Evolutionary conservation across 2,329 filamentous ascomycete species (phyloP), one percentile per base, ranked within the genome.

Genomic region (Fusarium torulosum): DNA sequence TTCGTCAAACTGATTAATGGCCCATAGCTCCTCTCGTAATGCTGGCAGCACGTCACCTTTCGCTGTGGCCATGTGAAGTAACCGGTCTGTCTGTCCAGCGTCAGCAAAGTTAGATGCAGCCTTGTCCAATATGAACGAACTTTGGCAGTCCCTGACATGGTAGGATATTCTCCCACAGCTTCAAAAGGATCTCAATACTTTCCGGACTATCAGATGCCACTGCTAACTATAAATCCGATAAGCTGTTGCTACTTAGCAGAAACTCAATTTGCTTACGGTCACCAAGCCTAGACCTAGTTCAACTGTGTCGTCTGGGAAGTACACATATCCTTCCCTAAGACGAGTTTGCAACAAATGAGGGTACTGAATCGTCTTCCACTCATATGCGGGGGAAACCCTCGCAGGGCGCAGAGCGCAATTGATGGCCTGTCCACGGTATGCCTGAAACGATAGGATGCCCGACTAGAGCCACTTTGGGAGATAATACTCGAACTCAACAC

Each of bases 401-500:
- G 55, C 13, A 11, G 21, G 50, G 0, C 60, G 64, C 3, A 72
- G 23, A 3, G 67, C 51, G 23, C n/a, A 2, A 10, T 1, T 54
- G 1, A 66, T 5, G 0, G 0, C 17, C 0, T 37, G 43, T 2
- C 42, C 13, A 7, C 33, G 41, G 0, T 10, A 41, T 11, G 46
- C 38, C 17, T 66, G 23, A 14, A 63, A 43, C 0, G 57, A 45
- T 0, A 56, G 9, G 1, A 58, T 27, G 1, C 57, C 52, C 4
- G 47, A 23, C 67, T 55, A 69, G 7, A 72, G 56, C 69, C 69
- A 72, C 0, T 2, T 53, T 2, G 67, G 64, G 4, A 60, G 53
- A 0, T 7, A 53, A 15, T 64, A 63, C 15, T 68, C 43, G 3
- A 61, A 29, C 7, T 52, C 50, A 2, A 52, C 0, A 0, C 38